Evolutionary conservation across 768 basidiomycete species (phyloP).

Genomic region (Tylopilus sp.): DNA sequence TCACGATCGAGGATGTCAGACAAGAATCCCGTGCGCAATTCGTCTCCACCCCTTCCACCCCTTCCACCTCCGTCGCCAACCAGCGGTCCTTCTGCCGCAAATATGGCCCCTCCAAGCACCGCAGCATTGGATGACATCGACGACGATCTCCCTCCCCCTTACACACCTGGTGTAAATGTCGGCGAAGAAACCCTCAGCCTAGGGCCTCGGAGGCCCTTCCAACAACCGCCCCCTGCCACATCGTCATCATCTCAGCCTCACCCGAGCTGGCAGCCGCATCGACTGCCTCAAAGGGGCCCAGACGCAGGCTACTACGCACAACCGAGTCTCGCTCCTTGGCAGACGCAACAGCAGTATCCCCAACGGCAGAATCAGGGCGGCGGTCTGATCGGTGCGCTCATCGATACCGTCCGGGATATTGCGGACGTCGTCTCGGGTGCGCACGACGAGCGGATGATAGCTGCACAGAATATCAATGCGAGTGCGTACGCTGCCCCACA

Average conservation of each 20-base stretch:
- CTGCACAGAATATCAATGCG: slow-evolving; percentile 13
- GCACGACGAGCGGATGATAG: slow-evolving; percentile 17
- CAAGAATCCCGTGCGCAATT: slow-evolving; percentile 20
- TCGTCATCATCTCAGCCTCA: background rate
- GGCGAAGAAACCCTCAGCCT: slow-evolving; percentile 64
- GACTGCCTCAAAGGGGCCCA: background rate
- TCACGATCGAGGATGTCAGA: slow-evolving; percentile 3
- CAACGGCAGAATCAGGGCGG: slow-evolving; percentile 17
- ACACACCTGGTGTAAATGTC: slow-evolving; percentile 54
- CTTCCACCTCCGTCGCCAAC: background rate
- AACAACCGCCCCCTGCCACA: slow-evolving; percentile 33
- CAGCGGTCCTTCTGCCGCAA: background rate
- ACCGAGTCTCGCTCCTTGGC: slow-evolving; percentile 20
- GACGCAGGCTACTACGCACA: slow-evolving; percentile 5
- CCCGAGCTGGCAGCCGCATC: background rate
- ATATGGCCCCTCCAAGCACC: background rate
- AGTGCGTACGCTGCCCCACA: slow-evolving; percentile 22
- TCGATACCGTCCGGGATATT: slow-evolving; percentile 28
- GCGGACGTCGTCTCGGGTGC: slow-evolving; percentile 27
- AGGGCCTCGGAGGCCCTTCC: slow-evolving; percentile 64
- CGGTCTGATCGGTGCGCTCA: slow-evolving; percentile 25
- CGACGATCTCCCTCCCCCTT: slow-evolving; percentile 69
- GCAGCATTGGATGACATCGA: slow-evolving; percentile 18
- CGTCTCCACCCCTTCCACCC: slow-evolving; percentile 6
- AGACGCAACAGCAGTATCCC: slow-evolving; percentile 16